Conservation (phyloP, 202 grass and related monocot genomes). For the Schoenoplectus triqueter region DNA sequence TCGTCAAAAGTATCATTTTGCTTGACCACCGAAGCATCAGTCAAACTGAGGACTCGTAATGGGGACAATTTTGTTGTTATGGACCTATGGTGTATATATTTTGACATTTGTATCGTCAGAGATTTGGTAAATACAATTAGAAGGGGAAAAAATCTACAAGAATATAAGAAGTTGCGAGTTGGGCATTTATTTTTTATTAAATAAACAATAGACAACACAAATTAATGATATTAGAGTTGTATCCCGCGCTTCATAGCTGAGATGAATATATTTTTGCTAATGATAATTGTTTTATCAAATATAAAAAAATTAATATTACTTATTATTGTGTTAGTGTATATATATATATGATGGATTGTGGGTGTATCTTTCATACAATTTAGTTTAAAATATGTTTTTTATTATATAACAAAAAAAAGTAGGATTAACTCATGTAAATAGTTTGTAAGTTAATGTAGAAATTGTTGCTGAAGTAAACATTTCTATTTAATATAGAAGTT, state of each 20-base stretch:
- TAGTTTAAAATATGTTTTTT: too few relatives aligned
- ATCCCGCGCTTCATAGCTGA: too few relatives aligned
- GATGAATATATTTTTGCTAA: background rate
- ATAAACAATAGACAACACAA: background rate
- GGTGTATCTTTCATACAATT: too few relatives aligned
- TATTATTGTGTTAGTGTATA: too few relatives aligned
- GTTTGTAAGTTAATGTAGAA: too few relatives aligned
- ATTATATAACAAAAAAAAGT: too few relatives aligned
- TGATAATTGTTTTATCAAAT: background rate
- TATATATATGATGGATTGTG: too few relatives aligned
- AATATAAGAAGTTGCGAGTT: background rate
- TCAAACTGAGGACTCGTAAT: background rate
- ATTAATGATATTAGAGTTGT: background rate
- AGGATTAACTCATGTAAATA: too few relatives aligned
- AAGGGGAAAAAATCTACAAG: background rate
- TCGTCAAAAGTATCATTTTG: slow-evolving; percentile 13
- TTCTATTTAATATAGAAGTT: too few relatives aligned
- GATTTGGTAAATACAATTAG: background rate
- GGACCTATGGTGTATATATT: background rate
- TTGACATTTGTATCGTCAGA: background rate
- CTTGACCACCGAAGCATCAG: slow-evolving; percentile 16
- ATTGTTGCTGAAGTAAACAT: too few relatives aligned
- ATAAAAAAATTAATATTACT: too few relatives aligned
- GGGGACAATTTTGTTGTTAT: background rate
- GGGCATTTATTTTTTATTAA: background rate